Percentiles rank a stretch among this genome's conserved stretches.
Conservation (phyloP, 2,329 filamentous ascomycete species). For the Fusarium lyarnte region DNA sequence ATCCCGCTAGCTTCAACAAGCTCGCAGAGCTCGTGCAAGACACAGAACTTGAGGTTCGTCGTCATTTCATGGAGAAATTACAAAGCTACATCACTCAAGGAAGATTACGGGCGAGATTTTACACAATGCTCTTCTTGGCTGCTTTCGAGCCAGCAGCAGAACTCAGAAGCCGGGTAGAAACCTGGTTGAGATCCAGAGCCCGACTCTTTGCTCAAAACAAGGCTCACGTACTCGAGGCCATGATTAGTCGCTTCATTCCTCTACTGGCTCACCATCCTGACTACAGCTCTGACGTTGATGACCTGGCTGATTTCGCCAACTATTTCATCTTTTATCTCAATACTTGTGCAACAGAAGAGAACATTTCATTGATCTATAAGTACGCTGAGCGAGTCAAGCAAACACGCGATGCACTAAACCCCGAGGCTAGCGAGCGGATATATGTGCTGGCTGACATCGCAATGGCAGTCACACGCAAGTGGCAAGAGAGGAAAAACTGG, state of each 20-base stretch:
- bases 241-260: constrained; percentile 84
- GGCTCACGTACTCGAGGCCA: constrained; percentile 77
- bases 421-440: constrained; percentile 74
- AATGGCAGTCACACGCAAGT: constrained; percentile 82
- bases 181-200: constrained; percentile 87
- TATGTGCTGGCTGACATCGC: constrained; percentile 91
- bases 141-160: constrained; percentile 86
- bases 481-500: constrained; percentile 87
- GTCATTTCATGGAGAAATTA: constrained; percentile 81
- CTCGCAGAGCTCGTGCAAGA: constrained; percentile 87
- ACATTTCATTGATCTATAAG: constrained; percentile 88
- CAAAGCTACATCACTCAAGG: constrained; percentile 88
- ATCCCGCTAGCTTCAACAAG: constrained; percentile 79
- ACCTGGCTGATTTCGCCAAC: constrained; percentile 82
- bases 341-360: constrained; percentile 84
- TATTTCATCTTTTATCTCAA: constrained; percentile 92
- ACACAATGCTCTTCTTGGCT: constrained; percentile 87
- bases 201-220: constrained; percentile 68
- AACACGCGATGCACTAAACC: constrained; percentile 80
- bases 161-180: constrained; percentile 79
- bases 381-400: constrained; percentile 94
- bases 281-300: constrained; percentile 72
- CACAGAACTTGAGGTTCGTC: constrained; percentile 75
- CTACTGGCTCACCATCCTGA: constrained; percentile 94
- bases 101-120: constrained; percentile 79